phyloP scores from a whole-genome alignment of 306 rosid species.

The Vicia faba region DNA sequence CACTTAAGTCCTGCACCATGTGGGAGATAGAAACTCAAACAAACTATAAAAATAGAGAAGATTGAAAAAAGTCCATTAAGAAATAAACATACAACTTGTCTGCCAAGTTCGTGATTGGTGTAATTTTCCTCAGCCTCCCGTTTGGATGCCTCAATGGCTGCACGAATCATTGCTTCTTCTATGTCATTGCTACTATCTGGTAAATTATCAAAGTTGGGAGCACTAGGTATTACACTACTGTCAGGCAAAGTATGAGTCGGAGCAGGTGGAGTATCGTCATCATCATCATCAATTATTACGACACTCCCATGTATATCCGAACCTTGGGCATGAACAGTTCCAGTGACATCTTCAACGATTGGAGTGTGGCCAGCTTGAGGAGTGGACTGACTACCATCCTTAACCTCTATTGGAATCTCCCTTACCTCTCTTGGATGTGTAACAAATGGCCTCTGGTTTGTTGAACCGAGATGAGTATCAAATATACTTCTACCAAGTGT shows the following conservation, averaged over 20 bases:
- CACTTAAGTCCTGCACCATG: constrained; percentile 58
- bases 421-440: constrained; percentile 83
- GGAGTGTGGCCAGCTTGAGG: constrained; percentile 60
- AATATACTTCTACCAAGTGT: constrained; percentile 46
- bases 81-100: constrained; percentile 55
- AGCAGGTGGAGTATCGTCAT: constrained; percentile 48
- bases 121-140: constrained; percentile 62
- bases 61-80: background rate
- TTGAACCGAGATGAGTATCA: constrained; percentile 40
- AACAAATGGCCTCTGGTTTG: constrained; percentile 54
- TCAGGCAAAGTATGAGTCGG: constrained; percentile 47
- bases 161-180: constrained; percentile 95
- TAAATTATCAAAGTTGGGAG: constrained; percentile 55
- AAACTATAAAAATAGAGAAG: background rate
- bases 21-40: constrained; percentile 34
- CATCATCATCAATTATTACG: constrained; percentile 56
- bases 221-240: constrained; percentile 49
- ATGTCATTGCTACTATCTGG: constrained; percentile 68
- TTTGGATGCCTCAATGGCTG: constrained; percentile 94
- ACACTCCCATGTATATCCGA: constrained; percentile 62
- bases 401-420: constrained; percentile 82
- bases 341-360: constrained; percentile 71
- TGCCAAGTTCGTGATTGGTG: constrained; percentile 44
- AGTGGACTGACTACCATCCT: constrained; percentile 61
- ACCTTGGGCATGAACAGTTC: constrained; percentile 46